Percentiles rank a stretch among this genome's conserved stretches.
Evolutionary conservation across 371 early-diverging fungal species (phyloP).

Genomic region (Parasitella parasitica): DNA sequence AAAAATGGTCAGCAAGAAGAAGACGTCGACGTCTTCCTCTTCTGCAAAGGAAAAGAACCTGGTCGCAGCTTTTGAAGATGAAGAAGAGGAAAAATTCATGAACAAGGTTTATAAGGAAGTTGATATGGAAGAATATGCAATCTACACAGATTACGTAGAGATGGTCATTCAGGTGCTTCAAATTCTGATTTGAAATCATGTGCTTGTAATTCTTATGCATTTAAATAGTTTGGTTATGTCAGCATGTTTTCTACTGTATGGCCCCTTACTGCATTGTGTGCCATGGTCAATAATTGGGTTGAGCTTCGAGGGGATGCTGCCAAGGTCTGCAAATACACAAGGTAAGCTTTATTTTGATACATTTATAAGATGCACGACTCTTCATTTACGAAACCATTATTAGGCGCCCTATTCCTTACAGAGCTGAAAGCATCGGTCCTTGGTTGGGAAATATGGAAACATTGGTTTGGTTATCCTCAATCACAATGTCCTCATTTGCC

Average conservation of each 20-base stretch:
- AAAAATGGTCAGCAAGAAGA: slow-evolving; percentile 31
- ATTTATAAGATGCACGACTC: not conserved
- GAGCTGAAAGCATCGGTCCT: slow-evolving; percentile 84
- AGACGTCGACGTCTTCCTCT: not conserved
- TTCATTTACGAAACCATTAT: not conserved
- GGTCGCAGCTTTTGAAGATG: not conserved
- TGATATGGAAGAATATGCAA: slow-evolving; percentile 74
- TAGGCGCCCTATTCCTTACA: slow-evolving; percentile 74
- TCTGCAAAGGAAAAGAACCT: not conserved
- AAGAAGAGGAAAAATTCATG: slow-evolving; percentile 47
- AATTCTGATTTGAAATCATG: too few relatives aligned
- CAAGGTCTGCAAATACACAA: slow-evolving; percentile 79
- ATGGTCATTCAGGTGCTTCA: slow-evolving; percentile 90
- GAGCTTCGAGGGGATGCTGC: slow-evolving; percentile 88
- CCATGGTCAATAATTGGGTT: slow-evolving; percentile 84
- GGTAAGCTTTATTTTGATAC: slow-evolving; percentile 22
- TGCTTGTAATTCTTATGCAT: not conserved
- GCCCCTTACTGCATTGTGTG: slow-evolving; percentile 80
- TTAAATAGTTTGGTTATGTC: slow-evolving; percentile 76
- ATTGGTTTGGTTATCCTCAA: slow-evolving; percentile 70
- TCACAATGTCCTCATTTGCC: slow-evolving; percentile 73
- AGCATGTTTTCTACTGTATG: slow-evolving; percentile 84
- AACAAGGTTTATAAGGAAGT: slow-evolving; percentile 50
- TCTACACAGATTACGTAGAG: slow-evolving; percentile 88
- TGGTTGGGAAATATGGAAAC: slow-evolving; percentile 76